Base-by-base conservation (phyloP, 2,329 filamentous ascomycete genomes). In the Botryosphaeria agaves region DNA sequence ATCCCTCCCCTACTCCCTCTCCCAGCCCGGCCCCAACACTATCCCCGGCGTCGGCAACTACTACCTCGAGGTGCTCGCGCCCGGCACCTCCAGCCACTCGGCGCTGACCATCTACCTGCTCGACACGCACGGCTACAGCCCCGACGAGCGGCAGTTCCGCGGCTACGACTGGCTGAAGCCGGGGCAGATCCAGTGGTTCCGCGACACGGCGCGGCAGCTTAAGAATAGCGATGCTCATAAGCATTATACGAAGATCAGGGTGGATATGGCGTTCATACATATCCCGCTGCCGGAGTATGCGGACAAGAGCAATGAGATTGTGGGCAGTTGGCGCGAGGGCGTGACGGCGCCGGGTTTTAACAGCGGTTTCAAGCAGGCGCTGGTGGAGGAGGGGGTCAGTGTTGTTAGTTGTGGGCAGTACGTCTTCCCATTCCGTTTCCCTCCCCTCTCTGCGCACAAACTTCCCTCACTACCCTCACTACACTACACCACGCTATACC, bases 151-250 rank as follows among this genome's bases (percentile, higher is more conserved):
- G 33, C 73, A 81, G 35, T 94, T 75, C 51, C 71, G 73, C n/a
- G 89, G 89, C 28, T 98, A 98, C 49, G 87, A 95, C 55, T 98
- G 89, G 89, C 61, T 98, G 47, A 95, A 95, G 57, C 76, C 76
- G 26, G 84, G 71, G 42, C 89, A 98, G 53, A 93, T 94, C 35
- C 72, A 81, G 33, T 98, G 89, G 89, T 98, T 98, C 61, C 76
- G 72, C 41, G 67, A 71, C 38, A 92, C 81, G 1, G 75, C 81
- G 1, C 62, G 76, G 34, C 58, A 71, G 8, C 57, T 94, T 28
- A 82, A 82, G 55, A 72, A 75, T 44, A 50, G 52, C 9, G 41
- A 55, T 28, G 71, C 72, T 36, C 85, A 93, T 49, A 68, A 69
- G 37, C 74, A 83, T 43, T 98, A 94, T 53, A 82, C 79, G 0